Evolutionary conservation across 768 basidiomycete species (phyloP), one percentile per base, ranked within the genome.

Genomic region (Tricholoma hemisulphureum): DNA sequence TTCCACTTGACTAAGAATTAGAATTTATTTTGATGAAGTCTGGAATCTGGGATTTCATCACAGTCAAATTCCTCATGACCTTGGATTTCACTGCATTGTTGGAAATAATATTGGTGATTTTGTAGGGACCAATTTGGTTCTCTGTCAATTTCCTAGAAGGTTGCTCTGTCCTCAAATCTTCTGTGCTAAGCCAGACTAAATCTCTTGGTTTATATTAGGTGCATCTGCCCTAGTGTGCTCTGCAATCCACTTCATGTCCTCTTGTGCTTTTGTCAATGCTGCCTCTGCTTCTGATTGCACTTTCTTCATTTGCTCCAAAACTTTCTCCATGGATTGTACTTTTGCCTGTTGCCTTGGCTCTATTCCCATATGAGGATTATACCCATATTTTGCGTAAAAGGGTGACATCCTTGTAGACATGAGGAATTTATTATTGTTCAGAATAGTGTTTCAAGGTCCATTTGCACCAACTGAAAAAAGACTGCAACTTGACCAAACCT

Each of bases 401-500:
- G 68, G 71, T 7, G 70, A 61, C 11, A 63, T 41, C 3, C 63
- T 59, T 24, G 67, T 72, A 13, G 70, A 58, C 8, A 64, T 39
- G 32, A 63, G 58, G 10, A 61, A 32, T 18, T 66, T 69, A 70
- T 7, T 67, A 74, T 53, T 74, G n/a, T n/a, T n/a, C n/a, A n/a
- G n/a, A n/a, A n/a, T n/a, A n/a, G n/a, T n/a, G n/a, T n/a, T n/a
- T n/a, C n/a, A n/a, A n/a, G n/a, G n/a, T n/a, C n/a, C n/a, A n/a
- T n/a, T n/a, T n/a, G n/a, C n/a, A n/a, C n/a, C n/a, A n/a, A n/a
- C n/a, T n/a, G n/a, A n/a, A n/a, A n/a, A n/a, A n/a, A n/a, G n/a
- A n/a, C n/a, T n/a, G n/a, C n/a, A n/a, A n/a, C n/a, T n/a, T n/a
- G n/a, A n/a, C n/a, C n/a, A n/a, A n/a, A n/a, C n/a, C n/a, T n/a